A percentile compares a stretch with the other conserved stretches of the same genome.
phyloP scores from a whole-genome alignment of 129 eudicot genomes.

The Chrysanthemum makinoi region DNA sequence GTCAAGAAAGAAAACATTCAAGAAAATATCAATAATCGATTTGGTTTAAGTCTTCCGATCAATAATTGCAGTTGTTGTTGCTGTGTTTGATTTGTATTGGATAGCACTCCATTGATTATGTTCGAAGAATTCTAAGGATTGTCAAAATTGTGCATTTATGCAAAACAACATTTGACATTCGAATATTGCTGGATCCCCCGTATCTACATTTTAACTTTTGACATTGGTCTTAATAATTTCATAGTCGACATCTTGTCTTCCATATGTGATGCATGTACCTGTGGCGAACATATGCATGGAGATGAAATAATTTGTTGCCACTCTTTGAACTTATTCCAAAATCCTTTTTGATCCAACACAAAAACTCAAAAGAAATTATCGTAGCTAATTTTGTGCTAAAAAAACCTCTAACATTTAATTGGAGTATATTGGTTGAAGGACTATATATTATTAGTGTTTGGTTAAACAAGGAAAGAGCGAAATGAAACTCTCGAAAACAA shows the following conservation, averaged over 20 bases:
- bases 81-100: conserved; percentile 16
- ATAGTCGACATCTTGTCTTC: conserved; percentile 1
- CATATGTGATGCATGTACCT: neutral
- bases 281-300: conserved; percentile 7
- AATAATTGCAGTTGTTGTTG: neutral
- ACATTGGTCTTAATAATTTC: conserved; percentile 15
- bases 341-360: too few species aligned
- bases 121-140: conserved; percentile 11
- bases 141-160: neutral
- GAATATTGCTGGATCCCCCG: neutral
- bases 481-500: too few species aligned
- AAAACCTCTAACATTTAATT: too few species aligned
- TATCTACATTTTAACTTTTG: neutral
- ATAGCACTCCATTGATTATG: conserved; percentile 6
- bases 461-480: too few species aligned
- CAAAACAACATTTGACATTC: conserved; percentile 4
- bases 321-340: too few species aligned
- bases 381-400: too few species aligned
- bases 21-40: neutral
- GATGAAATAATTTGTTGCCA: too few species aligned
- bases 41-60: conserved; percentile 13
- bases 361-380: too few species aligned
- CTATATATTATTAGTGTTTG: too few species aligned
- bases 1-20: too few species aligned
- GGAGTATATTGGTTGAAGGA: too few species aligned